A percentile compares a stretch with the other conserved stretches of the same genome.
These are phyloP conservation scores for Starmerella sirachaensis DNA, from an alignment of 805 yeast genomes.

Conservation along the genomic window DNA sequence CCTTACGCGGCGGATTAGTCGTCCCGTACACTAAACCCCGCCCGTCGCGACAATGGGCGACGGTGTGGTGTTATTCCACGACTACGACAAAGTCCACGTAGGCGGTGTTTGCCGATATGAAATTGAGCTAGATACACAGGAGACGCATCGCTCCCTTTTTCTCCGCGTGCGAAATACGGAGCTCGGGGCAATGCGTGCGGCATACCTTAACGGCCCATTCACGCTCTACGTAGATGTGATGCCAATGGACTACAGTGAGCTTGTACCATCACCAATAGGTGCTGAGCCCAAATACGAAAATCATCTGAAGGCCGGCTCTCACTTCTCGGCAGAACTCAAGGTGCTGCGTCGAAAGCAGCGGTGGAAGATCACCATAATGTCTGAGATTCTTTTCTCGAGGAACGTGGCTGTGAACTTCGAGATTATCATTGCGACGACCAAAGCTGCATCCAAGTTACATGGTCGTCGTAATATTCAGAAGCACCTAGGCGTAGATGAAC, in stretches of 20 bases:
- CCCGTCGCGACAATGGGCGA: too few relatives aligned
- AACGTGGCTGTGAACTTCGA: constrained; percentile 59
- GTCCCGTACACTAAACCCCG: too few relatives aligned
- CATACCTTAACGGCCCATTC: constrained; percentile 82
- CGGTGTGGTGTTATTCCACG: constrained; percentile 16
- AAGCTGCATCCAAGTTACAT: constrained; percentile 18
- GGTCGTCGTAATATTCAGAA: constrained; percentile 5
- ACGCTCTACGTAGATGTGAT: constrained; percentile 72
- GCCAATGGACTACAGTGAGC: constrained; percentile 46
- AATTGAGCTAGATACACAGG: constrained; percentile 32
- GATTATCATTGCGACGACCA: constrained; percentile 37
- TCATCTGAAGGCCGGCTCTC: constrained; percentile 59
- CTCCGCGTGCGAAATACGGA: constrained; percentile 57
- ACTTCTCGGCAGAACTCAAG: constrained; percentile 44
- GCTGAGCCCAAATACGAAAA: constrained; percentile 34
- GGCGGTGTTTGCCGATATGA: constrained; percentile 51
- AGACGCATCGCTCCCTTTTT: constrained; percentile 21
- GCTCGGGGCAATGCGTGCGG: constrained; percentile 61
- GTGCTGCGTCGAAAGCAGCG: constrained; percentile 39
- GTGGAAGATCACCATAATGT: constrained; percentile 72
- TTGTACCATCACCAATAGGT: constrained; percentile 22
- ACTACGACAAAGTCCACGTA: constrained; percentile 23
- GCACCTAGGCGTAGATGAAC: constrained; percentile 5
- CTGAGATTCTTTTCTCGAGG: constrained; percentile 66
- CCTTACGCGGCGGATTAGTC: too few relatives aligned